Evolutionary conservation across 2,329 filamentous ascomycete species (phyloP).

Genomic region (Neoarthrinium moseri): DNA sequence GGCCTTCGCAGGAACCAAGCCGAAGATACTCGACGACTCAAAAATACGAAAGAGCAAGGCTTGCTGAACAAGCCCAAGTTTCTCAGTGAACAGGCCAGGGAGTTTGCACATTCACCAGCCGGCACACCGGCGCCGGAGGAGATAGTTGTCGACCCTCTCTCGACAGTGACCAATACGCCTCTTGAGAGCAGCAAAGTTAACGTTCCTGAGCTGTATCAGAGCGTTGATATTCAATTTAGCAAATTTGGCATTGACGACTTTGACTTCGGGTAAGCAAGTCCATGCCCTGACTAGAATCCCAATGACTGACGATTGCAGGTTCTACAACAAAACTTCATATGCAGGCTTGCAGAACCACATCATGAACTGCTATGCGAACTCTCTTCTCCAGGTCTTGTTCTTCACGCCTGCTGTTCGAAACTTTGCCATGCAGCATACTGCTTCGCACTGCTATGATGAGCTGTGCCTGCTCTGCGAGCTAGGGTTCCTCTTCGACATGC

Average conservation of each 20-base stretch:
- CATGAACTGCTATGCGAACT: constrained; percentile 92
- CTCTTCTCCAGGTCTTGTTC: constrained; percentile 85
- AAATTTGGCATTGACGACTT: constrained; percentile 99
- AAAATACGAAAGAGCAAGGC: constrained; percentile 57
- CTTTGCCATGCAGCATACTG: constrained; percentile 82
- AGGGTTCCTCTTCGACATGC: constrained; percentile 95
- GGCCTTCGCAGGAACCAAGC: constrained; percentile 78
- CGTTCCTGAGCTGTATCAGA: constrained; percentile 84
- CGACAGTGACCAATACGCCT: constrained; percentile 66
- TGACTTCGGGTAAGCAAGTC: constrained; percentile 74
- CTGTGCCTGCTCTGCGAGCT: constrained; percentile 89
- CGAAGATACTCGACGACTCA: constrained; percentile 64
- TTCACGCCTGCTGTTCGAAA: constrained; percentile 90
- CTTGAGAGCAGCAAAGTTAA: constrained; percentile 76
- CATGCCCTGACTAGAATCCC: background rate
- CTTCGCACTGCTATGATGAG: constrained; percentile 78
- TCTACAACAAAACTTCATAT: constrained; percentile 90
- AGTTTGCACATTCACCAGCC: constrained; percentile 50
- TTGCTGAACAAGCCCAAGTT: constrained; percentile 82
- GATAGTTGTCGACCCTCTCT: constrained; percentile 55
- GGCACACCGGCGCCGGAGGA: constrained; percentile 41
- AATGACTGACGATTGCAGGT: constrained; percentile 47
- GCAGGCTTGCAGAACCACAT: constrained; percentile 96
- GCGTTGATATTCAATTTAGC: constrained; percentile 98
- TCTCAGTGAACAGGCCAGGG: constrained; percentile 86